Base-by-base conservation (phyloP, 2,329 filamentous ascomycete genomes). In the Drechslera avenae region DNA sequence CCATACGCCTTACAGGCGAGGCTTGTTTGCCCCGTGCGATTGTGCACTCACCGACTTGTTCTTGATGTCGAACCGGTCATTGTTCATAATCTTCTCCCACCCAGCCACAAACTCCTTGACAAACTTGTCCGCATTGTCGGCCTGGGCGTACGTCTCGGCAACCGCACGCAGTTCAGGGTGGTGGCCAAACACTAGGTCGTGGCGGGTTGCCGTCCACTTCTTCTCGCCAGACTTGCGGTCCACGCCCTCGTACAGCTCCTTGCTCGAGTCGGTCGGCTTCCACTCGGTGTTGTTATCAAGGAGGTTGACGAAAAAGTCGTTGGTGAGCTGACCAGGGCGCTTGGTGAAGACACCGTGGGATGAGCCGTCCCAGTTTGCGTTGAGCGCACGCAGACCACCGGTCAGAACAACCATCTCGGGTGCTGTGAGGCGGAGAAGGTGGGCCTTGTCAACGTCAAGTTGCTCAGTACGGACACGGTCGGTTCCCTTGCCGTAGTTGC, bases 261-360 rank as follows among this genome's bases (percentile, higher is more conserved):
- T 59, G 43, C 54, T 75, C n/a, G 63, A 59, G 50, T 76, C 75
- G 32, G 75, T 75, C 0, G 81, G 64, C 75, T 84, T 84, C 89
- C 89, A 91, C 17, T 75, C 78, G 5, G 82, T 88, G 72, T 74
- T 76, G 64, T 81, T 83, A 66, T 90, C 87, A 18, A 92, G 82
- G 1, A 92, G 79, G 76, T 91, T 91, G 73, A 89, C 82, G 67
- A 92, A 92, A 81, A 90, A 92, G 76, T 91, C 89, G 74, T 89
- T 91, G 67, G 85, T 89, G 63, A 92, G 79, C 61, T 83, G 74
- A 34, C 89, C 89, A 1, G 87, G 86, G 6, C 78, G 79, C 61
- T 80, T 79, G 49, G 89, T 92, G 66, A 91, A 79, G 50, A 91
- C 81, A 52, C 89, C 89, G 50, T 83, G 74, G 18, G 77, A 68